Percentiles rank a stretch among this genome's conserved stretches.
phyloP scores from a whole-genome alignment of 2,329 filamentous ascomycete species.

The Fusarium robinianum region DNA sequence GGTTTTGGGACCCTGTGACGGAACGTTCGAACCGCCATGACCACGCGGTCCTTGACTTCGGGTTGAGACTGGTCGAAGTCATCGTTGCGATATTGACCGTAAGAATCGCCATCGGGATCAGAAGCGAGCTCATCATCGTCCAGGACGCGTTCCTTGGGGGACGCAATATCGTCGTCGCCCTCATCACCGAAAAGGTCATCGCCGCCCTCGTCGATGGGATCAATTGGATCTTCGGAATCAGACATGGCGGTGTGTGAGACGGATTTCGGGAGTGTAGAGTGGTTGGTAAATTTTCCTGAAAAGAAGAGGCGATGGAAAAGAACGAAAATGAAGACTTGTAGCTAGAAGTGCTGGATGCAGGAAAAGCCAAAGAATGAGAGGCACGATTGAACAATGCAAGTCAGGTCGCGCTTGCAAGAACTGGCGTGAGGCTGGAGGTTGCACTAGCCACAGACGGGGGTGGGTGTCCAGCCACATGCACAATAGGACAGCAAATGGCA shows the following conservation, averaged over 20 bases:
- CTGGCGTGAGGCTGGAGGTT: not conserved
- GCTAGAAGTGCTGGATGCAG: not conserved
- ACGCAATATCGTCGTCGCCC: constrained; percentile 60
- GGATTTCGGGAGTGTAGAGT: too few species aligned
- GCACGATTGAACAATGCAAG: not conserved
- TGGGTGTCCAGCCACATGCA: too few species aligned
- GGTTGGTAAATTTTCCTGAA: too few species aligned
- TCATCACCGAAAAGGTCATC: constrained; percentile 68
- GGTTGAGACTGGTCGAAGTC: constrained; percentile 51
- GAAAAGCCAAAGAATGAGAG: not conserved
- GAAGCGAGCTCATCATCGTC: constrained; percentile 65
- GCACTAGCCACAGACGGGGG: not conserved
- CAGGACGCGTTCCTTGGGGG: constrained; percentile 65
- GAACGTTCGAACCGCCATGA: constrained; percentile 67
- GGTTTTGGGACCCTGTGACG: constrained; percentile 73
- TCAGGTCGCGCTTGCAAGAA: too few species aligned
- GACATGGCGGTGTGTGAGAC: too few species aligned
- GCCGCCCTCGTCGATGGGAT: constrained; percentile 58
- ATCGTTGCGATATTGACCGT: constrained; percentile 48
- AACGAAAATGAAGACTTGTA: constrained; percentile 2
- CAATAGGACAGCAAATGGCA: too few species aligned
- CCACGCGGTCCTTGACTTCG: constrained; percentile 57
- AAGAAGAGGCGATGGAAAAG: not conserved
- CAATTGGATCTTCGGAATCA: constrained; percentile 59
- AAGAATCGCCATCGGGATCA: constrained; percentile 53